A percentile compares a stretch with the other conserved stretches of the same genome.
Evolutionary conservation across 2,329 filamentous ascomycete species (phyloP).

Genomic region (Parastagonospora nodorum): DNA sequence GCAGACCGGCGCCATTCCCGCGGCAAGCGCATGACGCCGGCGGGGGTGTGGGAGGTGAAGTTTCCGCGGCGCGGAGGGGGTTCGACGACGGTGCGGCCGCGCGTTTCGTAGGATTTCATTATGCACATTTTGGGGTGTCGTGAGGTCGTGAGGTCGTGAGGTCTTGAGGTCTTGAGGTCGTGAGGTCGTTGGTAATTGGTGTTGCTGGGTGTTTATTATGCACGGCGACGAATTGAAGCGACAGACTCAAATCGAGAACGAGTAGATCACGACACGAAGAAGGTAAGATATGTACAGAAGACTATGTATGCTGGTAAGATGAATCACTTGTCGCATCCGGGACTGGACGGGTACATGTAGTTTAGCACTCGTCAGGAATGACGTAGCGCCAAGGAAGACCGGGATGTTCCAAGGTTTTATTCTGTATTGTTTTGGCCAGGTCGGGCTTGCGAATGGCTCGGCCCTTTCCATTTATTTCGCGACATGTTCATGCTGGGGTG

Average conservation of each 20-base stretch:
- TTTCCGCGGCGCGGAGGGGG: slow-evolving; percentile 38
- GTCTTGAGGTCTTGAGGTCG: not conserved
- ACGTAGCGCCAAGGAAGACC: slow-evolving; percentile 13
- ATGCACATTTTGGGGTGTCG: slow-evolving; percentile 36
- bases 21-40: slow-evolving; percentile 40
- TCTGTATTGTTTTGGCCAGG: not conserved
- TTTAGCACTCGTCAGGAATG: slow-evolving; percentile 3
- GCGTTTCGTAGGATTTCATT: slow-evolving; percentile 36
- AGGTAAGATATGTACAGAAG: too few relatives aligned
- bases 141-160: not conserved
- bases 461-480: not conserved
- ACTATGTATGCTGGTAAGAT: too few relatives aligned
- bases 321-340: too few relatives aligned
- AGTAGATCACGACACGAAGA: too few relatives aligned
- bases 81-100: slow-evolving; percentile 32
- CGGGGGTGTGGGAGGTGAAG: slow-evolving; percentile 40
- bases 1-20: slow-evolving; percentile 35
- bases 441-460: too few relatives aligned
- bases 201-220: not conserved
- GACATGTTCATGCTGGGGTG: not conserved
- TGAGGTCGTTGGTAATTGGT: not conserved
- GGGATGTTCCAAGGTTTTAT: slow-evolving; percentile 16
- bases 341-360: not conserved
- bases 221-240: not conserved
- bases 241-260: too few relatives aligned